Conservation (phyloP, 2,329 filamentous ascomycete species). For the Chaetothyriales sp. region DNA sequence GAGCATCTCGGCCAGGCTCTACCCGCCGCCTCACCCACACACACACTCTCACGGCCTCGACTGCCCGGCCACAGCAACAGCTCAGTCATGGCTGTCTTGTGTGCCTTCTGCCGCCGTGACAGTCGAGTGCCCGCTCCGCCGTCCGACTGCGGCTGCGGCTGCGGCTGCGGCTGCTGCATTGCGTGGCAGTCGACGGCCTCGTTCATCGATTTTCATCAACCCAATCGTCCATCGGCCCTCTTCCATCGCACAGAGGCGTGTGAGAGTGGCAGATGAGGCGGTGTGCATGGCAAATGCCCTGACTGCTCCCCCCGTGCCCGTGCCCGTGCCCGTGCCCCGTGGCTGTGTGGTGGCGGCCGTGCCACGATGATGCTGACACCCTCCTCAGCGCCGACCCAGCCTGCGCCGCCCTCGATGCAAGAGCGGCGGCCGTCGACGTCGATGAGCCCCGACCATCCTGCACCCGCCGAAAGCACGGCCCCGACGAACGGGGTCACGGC, state of each 20-base stretch:
- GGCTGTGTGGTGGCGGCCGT: slow-evolving; percentile 2
- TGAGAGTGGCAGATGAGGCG: slow-evolving; percentile 1
- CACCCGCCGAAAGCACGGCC: slow-evolving; percentile 29
- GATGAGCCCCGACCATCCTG: slow-evolving; percentile 22
- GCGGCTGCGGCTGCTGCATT: neutral
- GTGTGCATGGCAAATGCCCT: slow-evolving; percentile 9
- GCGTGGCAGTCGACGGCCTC: neutral
- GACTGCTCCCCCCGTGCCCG: slow-evolving; percentile 3
- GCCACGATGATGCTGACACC: slow-evolving; percentile 18
- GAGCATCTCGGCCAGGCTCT: neutral
- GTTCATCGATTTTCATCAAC: slow-evolving; percentile 7
- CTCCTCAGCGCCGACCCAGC: slow-evolving; percentile 13
- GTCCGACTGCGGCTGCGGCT: neutral
- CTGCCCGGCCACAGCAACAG: neutral
- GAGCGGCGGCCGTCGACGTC: neutral
- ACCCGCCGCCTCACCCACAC: neutral
- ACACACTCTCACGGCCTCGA: neutral
- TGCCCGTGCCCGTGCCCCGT: neutral
- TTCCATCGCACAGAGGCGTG: slow-evolving; percentile 7
- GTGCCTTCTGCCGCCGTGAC: neutral
- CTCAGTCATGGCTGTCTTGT: neutral
- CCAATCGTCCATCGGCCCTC: slow-evolving; percentile 13
- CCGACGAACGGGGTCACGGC: slow-evolving; percentile 30
- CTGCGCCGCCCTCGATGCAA: slow-evolving; percentile 8
- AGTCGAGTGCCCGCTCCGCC: neutral